These are phyloP conservation scores for Syncephalis fuscata DNA, from an alignment of 371 early-diverging fungal species.

Conservation along the genomic window DNA sequence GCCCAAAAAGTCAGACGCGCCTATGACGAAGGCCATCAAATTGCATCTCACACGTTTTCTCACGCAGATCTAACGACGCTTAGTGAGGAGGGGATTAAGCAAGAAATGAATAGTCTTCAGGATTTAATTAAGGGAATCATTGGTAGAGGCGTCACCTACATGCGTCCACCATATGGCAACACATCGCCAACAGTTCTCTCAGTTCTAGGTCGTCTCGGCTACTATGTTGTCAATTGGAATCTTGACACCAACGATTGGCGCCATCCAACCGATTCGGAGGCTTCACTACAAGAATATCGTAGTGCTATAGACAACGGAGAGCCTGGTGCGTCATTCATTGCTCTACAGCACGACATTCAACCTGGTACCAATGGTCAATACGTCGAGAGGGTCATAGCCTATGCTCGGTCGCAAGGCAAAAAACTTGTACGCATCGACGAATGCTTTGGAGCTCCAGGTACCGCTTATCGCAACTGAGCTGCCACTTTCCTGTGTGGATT, in stretches of 20 bases:
- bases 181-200: background rate
- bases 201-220: conserved; percentile 1
- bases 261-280: background rate
- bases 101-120: conserved; percentile 9
- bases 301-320: background rate
- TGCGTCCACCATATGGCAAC: conserved; percentile 18
- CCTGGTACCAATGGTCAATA: background rate
- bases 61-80: conserved; percentile 23
- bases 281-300: background rate
- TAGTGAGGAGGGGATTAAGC: conserved; percentile 12
- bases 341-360: conserved; percentile 6
- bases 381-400: too few species aligned
- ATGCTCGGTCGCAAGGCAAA: too few species aligned
- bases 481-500: too few species aligned
- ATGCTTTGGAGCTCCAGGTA: too few species aligned
- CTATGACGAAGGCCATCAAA: conserved; percentile 24
- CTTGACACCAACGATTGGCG: conserved; percentile 12
- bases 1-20: conserved; percentile 10
- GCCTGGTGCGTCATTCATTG: background rate
- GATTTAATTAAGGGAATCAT: conserved; percentile 15
- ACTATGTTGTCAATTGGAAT: conserved; percentile 9
- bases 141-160: conserved; percentile 24
- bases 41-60: conserved; percentile 32
- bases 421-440: too few species aligned
- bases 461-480: too few species aligned